Percentiles rank a stretch among this genome's conserved stretches.
phyloP scores from a whole-genome alignment of 2,329 filamentous ascomycete genomes.

The Aspergillus sp. region DNA sequence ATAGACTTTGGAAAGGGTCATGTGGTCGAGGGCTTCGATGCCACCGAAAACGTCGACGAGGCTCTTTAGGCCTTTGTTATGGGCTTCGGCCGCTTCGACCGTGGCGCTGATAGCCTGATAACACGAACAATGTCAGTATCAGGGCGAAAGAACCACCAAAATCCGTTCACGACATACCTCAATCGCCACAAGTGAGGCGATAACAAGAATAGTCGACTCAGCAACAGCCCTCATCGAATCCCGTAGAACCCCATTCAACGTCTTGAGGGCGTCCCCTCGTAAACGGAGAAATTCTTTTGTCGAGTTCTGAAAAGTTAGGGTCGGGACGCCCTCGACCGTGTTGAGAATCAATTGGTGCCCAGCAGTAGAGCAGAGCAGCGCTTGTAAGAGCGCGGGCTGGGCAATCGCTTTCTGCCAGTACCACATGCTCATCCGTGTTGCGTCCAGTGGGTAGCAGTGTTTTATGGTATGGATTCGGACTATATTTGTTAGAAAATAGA shows the following conservation, averaged over 20 bases:
- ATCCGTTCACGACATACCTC: not conserved
- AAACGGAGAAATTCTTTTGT: not conserved
- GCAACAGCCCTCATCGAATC: not conserved
- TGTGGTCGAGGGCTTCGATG: no score
- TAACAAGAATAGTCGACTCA: slow-evolving; percentile 2
- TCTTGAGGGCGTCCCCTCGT: slow-evolving; percentile 5
- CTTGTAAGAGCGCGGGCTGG: slow-evolving; percentile 2
- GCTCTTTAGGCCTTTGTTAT: slow-evolving; percentile 4
- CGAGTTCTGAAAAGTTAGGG: not conserved
- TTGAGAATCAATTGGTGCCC: not conserved
- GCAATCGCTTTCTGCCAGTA: not conserved
- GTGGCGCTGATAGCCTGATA: slow-evolving; percentile 6
- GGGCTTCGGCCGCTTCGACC: not conserved
- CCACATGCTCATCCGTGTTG: not conserved
- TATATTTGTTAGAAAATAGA: not conserved
- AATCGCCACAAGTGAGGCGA: not conserved
- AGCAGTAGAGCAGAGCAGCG: slow-evolving; percentile 5
- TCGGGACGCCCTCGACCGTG: not conserved
- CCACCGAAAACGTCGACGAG: not conserved
- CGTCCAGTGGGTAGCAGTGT: slow-evolving; percentile 2
- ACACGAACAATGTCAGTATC: not conserved
- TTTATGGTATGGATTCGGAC: not conserved
- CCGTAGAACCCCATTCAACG: not conserved
- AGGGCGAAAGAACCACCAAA: not conserved
- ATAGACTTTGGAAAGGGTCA: not conserved